phyloP scores from a whole-genome alignment of 768 basidiomycete species.

The Boletus tylopilopsis region DNA sequence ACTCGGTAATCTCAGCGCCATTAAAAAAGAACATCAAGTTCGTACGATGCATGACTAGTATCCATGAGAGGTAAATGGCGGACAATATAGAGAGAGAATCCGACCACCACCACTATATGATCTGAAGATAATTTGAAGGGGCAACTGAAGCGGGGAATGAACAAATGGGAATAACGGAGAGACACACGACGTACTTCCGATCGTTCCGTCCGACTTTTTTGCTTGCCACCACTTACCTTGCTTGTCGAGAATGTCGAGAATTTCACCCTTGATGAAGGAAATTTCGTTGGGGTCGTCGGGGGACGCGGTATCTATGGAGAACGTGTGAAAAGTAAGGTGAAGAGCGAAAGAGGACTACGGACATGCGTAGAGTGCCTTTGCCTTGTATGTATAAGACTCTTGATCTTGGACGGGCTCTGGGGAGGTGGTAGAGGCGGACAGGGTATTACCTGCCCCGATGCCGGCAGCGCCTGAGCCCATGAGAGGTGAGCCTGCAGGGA shows the following conservation, averaged over 20 bases:
- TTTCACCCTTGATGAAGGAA: constrained; percentile 87
- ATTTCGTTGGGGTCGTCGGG: constrained; percentile 96
- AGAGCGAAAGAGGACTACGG: constrained; percentile 29
- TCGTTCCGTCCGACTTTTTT: constrained; percentile 66
- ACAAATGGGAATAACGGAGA: neutral
- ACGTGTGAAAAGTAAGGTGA: constrained; percentile 19
- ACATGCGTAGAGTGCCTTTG: constrained; percentile 91
- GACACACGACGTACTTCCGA: constrained; percentile 62
- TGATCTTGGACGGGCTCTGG: constrained; percentile 30
- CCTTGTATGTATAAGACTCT: constrained; percentile 64
- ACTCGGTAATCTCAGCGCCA: constrained; percentile 19
- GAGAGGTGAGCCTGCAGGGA: constrained; percentile 59
- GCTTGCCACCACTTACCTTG: constrained; percentile 95
- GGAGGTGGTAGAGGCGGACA: constrained; percentile 17
- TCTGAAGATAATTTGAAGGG: constrained; percentile 82
- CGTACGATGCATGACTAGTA: constrained; percentile 25
- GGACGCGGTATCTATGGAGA: constrained; percentile 76
- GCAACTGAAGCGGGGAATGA: constrained; percentile 50
- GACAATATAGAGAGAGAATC: constrained; percentile 3
- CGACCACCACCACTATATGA: constrained; percentile 52
- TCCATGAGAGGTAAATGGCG: constrained; percentile 22
- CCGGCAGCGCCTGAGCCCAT: constrained; percentile 63
- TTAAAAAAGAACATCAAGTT: constrained; percentile 33
- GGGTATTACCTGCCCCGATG: constrained; percentile 49
- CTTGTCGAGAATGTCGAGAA: constrained; percentile 90